phyloP scores from a whole-genome alignment of 495 filamentous ascomycete genomes.

The Cladorrhinum samala region DNA sequence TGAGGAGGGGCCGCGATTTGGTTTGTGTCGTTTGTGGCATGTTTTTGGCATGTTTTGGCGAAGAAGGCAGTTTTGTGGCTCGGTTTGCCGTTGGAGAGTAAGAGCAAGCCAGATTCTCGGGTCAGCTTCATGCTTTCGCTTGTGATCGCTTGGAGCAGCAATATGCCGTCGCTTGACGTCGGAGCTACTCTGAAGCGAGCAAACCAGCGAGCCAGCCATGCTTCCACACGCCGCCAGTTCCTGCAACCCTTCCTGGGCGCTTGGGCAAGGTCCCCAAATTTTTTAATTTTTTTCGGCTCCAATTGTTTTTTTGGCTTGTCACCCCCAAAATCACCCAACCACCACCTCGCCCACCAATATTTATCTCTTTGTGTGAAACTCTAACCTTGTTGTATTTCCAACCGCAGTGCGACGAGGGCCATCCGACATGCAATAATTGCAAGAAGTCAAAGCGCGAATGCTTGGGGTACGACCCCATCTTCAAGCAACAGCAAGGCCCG shows the following conservation, averaged over 20 bases:
- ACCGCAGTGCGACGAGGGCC: conserved; percentile 86
- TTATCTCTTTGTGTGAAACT: not conserved
- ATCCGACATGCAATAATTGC: conserved; percentile 94
- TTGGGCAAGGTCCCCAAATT: conserved; percentile 8
- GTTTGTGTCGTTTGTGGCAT: not conserved
- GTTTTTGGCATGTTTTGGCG: conserved; percentile 4
- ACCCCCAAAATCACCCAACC: conserved; percentile 5
- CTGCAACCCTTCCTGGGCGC: not conserved
- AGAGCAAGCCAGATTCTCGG: conserved; percentile 5
- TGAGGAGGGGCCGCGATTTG: no score
- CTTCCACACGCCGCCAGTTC: conserved; percentile 2
- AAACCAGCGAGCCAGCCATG: conserved; percentile 16
- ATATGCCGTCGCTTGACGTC: conserved; percentile 15
- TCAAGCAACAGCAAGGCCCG: conserved; percentile 78
- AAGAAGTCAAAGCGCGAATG: conserved; percentile 98
- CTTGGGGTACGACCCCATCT: conserved; percentile 95
- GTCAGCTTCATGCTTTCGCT: conserved; percentile 19
- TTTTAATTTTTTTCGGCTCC: conserved; percentile 1
- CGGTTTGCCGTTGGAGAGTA: conserved; percentile 10
- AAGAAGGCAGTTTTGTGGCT: not conserved
- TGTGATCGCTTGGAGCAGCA: conserved; percentile 22
- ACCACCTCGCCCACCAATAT: conserved; percentile 1
- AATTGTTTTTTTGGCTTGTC: no score
- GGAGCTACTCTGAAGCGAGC: conserved; percentile 33
- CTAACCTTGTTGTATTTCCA: not conserved